These are phyloP conservation scores for Pistacia integerrima DNA, from an alignment of 345 rosid species.

Conservation along the genomic window DNA sequence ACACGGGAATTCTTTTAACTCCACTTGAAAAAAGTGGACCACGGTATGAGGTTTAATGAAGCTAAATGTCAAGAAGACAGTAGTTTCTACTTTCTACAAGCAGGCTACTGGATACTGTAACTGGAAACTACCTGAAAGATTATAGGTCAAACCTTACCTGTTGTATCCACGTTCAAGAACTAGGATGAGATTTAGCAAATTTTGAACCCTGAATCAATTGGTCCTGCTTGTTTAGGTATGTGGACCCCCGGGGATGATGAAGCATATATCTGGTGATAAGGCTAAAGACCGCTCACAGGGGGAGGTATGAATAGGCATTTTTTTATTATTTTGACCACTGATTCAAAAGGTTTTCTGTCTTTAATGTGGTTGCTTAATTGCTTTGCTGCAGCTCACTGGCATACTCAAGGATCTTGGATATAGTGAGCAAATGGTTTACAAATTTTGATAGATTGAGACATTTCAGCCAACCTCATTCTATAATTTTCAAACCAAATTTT, in stretches of 20 bases:
- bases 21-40: neutral
- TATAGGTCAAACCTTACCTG: neutral
- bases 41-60: neutral
- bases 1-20: neutral
- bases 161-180: neutral
- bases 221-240: constrained; percentile 59
- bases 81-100: neutral
- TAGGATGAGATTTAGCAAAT: neutral
- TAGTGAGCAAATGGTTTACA: constrained; percentile 91
- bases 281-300: constrained; percentile 90
- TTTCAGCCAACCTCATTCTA: neutral
- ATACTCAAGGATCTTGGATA: constrained; percentile 84
- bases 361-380: constrained; percentile 9
- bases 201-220: neutral
- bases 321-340: neutral
- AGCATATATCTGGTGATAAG: constrained; percentile 85
- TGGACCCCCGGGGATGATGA: constrained; percentile 98
- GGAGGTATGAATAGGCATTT: constrained; percentile 55
- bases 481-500: constrained; percentile 18
- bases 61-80: neutral
- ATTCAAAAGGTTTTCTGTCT: neutral
- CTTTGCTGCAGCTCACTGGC: constrained; percentile 67
- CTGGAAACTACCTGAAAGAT: neutral
- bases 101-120: neutral
- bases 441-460: constrained; percentile 49